Conservation (phyloP, 352 stramenopile genomes). For the Plasmopara viticola region DNA sequence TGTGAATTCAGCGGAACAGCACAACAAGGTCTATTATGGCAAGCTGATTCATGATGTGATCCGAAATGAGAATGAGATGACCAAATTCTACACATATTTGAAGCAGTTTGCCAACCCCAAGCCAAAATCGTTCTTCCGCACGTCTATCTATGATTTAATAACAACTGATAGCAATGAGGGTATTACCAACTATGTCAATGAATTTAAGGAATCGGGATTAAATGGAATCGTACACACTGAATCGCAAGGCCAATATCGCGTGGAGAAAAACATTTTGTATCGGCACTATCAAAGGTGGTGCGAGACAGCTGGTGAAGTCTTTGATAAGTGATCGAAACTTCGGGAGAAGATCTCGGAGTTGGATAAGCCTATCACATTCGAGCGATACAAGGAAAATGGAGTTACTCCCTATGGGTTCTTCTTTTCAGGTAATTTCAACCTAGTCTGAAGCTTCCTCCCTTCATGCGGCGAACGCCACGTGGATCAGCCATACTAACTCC, state of each 20-base stretch:
- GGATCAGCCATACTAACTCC: neutral
- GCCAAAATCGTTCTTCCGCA: neutral
- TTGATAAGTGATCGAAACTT: slow-evolving; percentile 3
- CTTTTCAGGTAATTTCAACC: neutral
- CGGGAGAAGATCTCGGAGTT: slow-evolving; percentile 1
- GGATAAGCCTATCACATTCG: neutral
- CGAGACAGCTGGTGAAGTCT: neutral
- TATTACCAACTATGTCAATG: neutral
- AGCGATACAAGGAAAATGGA: neutral
- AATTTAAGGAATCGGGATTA: neutral
- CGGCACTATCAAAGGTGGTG: slow-evolving; percentile 1
- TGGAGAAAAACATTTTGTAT: neutral
- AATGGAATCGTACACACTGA: slow-evolving; percentile 2
- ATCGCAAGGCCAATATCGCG: neutral
- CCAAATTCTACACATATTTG: neutral
- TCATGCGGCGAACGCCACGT: neutral
- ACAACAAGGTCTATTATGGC: neutral
- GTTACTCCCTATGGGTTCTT: neutral
- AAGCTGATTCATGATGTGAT: neutral
- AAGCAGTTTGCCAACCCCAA: neutral
- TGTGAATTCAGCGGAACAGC: neutral
- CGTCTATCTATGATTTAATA: neutral
- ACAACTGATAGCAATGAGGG: neutral
- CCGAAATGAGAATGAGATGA: neutral
- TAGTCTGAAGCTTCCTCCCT: neutral